Evolutionary conservation across 2,329 filamentous ascomycete genomes (phyloP), one percentile per base, ranked within the genome.

Genomic region (Alternaria atra): DNA sequence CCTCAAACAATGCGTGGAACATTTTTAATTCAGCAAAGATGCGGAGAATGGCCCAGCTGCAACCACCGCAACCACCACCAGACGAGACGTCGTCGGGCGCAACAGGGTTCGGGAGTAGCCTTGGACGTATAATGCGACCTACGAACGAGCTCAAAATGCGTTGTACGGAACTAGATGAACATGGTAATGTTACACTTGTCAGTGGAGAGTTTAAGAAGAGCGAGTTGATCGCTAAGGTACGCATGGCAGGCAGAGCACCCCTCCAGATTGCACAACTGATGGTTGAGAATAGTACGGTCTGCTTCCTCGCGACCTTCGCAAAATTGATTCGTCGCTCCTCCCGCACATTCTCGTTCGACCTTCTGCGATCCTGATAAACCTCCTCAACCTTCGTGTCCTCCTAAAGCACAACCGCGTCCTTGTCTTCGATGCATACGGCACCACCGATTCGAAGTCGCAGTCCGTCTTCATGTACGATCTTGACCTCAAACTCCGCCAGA

Each of bases 391-490:
- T 48, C 92, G 95, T 63, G 95, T 97, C 54, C 86, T 99, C 25
- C 97, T 99, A 77, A 97, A 97, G 82, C 88, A 94, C 65, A 92
- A 99, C 74, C 91, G 94, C 25, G 93, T 99, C 6, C 87, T 99
- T 25, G 90, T 99, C 5, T 98, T 99, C 77, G 95, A 98, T 73
- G 92, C 95, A 13, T 98, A 97, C 79, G 95, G 95, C 30, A 95
- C 93, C 40, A 94, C 93, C 61, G 93, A 96, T 69, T 96, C 93
- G 0, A 97, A 97, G 73, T 93, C 94, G 32, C 95, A 98, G 78
- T 97, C 93, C 4, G 88, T 95, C 13, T 99, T 99, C 81, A 97
- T 99, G 88, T 97, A 98, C 80, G 95, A 98, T 74, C 83, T 99
- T 20, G 93, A 98, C 78, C 92, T 92, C 12, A 97, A 97, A 76